Evolutionary conservation across 139 green algal species (phyloP).

Genomic region (Micromonas commoda): DNA sequence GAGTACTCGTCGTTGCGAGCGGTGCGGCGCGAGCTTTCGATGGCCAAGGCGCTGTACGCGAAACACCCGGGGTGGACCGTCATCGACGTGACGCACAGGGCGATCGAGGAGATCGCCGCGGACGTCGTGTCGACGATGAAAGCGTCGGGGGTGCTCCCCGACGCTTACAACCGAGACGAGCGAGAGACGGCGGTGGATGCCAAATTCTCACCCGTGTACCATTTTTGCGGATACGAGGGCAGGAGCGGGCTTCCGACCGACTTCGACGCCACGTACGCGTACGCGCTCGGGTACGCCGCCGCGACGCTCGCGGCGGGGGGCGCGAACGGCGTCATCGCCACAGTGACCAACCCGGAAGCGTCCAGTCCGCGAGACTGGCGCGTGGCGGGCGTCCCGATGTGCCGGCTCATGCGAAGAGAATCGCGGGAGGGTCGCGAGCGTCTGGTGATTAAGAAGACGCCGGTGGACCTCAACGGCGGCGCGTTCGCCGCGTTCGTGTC

Average conservation of each 20-base stretch:
- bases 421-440: constrained; percentile 40
- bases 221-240: constrained; percentile 55
- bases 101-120: too few species aligned
- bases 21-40: too few species aligned
- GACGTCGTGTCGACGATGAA: too few species aligned
- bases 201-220: constrained; percentile 28
- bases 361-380: constrained; percentile 40
- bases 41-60: too few species aligned
- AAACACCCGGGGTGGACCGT: too few species aligned
- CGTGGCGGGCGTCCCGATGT: constrained; percentile 52
- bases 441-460: constrained; percentile 51
- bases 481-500: constrained; percentile 41
- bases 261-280: constrained; percentile 61
- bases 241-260: constrained; percentile 55
- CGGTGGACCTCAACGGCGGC: constrained; percentile 51
- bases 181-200: constrained; percentile 26
- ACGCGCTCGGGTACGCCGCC: constrained; percentile 47
- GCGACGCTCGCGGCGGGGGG: constrained; percentile 38
- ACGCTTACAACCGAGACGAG: constrained; percentile 17
- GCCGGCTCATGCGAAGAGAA: constrained; percentile 54
- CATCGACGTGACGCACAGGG: too few species aligned
- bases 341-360: constrained; percentile 39
- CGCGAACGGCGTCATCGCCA: constrained; percentile 57
- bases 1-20: too few species aligned
- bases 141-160: too few species aligned